Percentiles rank a stretch among this genome's conserved stretches.
Evolutionary conservation across 495 filamentous ascomycete species (phyloP).

Genomic region (Trichoderma parareesei): DNA sequence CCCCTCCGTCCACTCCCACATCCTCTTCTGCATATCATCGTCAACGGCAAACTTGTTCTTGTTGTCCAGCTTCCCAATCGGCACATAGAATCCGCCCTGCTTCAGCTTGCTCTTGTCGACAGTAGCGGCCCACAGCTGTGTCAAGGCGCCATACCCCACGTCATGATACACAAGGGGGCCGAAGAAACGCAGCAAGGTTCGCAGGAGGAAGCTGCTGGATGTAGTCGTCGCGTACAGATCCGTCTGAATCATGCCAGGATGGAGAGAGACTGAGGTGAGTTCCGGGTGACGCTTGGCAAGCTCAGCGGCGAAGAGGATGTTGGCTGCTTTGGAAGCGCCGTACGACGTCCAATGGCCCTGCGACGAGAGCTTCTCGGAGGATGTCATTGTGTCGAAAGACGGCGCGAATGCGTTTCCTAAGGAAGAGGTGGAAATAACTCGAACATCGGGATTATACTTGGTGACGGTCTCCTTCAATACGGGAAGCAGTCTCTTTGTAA

Average conservation of each 20-base stretch:
- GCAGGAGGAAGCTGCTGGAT: neutral
- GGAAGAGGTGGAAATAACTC: conserved; percentile 31
- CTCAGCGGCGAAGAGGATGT: conserved; percentile 35
- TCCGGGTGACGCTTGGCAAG: conserved; percentile 40
- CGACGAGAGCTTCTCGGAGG: conserved; percentile 21
- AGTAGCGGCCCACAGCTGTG: conserved; percentile 54
- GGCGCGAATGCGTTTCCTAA: conserved; percentile 24
- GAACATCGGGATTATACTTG: conserved; percentile 29
- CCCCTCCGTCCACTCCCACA: conserved; percentile 56
- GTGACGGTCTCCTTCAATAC: conserved; percentile 44
- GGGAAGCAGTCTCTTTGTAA: conserved; percentile 55
- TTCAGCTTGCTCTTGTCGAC: conserved; percentile 30
- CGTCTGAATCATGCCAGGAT: conserved; percentile 57
- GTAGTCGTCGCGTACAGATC: conserved; percentile 33
- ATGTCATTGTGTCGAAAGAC: conserved; percentile 31
- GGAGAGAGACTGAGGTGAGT: conserved; percentile 50
- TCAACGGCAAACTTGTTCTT: conserved; percentile 23
- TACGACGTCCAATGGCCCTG: conserved; percentile 31
- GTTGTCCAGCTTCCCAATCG: conserved; percentile 37
- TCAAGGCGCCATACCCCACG: conserved; percentile 41
- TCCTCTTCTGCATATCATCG: conserved; percentile 34
- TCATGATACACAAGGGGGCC: neutral
- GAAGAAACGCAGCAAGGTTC: neutral
- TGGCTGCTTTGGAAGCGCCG: conserved; percentile 42
- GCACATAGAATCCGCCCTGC: conserved; percentile 44